Evolutionary conservation across 306 rosid species (phyloP).

Genomic region (Hylodesmum podocarpum): DNA sequence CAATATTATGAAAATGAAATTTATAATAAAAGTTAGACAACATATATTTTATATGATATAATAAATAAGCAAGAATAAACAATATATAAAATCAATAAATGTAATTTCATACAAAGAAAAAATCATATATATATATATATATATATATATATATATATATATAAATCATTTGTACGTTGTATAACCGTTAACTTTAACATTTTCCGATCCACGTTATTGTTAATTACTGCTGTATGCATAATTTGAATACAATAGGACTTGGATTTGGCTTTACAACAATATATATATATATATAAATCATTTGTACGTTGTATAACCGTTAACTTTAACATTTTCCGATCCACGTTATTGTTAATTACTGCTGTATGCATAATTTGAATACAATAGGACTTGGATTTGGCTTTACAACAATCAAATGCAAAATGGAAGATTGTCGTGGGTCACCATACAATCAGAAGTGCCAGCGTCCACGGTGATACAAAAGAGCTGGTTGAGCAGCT

Average conservation of each 20-base stretch:
- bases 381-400: conserved; percentile 47
- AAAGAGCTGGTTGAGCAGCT: conserved; percentile 55
- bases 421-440: conserved; percentile 79
- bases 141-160: too few species aligned
- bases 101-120: not conserved
- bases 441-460: conserved; percentile 69
- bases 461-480: conserved; percentile 57
- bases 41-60: not conserved
- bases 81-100: not conserved
- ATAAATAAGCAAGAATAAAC: not conserved
- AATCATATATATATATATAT: too few species aligned
- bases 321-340: not conserved
- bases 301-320: not conserved
- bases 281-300: too few species aligned
- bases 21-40: not conserved
- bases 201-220: not conserved
- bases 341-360: not conserved
- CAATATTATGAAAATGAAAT: not conserved
- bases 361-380: not conserved
- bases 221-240: not conserved
- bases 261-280: conserved; percentile 46
- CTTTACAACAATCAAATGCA: conserved; percentile 56
- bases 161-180: not conserved
- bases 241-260: conserved; percentile 42
- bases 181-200: not conserved